Conservation (phyloP, 306 rosid species). For the Cucurbita argyrosperma region DNA sequence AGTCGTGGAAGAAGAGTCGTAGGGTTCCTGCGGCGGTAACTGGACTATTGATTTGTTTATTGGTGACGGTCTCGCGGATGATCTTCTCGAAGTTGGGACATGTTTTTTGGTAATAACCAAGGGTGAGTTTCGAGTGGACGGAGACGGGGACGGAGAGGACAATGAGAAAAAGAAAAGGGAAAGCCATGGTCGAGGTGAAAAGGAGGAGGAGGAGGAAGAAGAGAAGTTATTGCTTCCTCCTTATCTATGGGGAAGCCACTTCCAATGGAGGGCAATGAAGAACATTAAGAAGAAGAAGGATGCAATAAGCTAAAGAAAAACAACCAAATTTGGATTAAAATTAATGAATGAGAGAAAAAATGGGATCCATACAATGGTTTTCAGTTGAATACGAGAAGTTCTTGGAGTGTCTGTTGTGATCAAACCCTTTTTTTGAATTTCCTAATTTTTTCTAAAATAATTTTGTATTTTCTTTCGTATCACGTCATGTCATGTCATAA, state of each 20-base stretch:
- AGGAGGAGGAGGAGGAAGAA: not conserved
- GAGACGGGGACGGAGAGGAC: not conserved
- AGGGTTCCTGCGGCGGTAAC: constrained; percentile 3
- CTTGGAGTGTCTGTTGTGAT: not conserved
- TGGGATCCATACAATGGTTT: not conserved
- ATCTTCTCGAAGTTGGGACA: constrained; percentile 1
- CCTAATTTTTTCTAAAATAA: no score
- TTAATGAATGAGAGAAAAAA: not conserved
- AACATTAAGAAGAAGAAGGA: not conserved
- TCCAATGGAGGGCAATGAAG: not conserved
- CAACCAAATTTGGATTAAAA: not conserved
- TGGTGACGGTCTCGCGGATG: not conserved
- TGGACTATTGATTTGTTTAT: not conserved
- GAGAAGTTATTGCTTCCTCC: not conserved
- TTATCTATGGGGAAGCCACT: constrained; percentile 1
- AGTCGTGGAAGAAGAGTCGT: constrained; percentile 6
- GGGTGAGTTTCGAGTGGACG: not conserved
- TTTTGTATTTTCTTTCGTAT: no score
- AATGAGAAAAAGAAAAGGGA: not conserved
- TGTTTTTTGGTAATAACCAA: not conserved
- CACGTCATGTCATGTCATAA: no score
- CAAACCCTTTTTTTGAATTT: not conserved
- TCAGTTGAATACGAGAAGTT: not conserved
- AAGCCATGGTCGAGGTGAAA: not conserved
- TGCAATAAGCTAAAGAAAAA: no score